Conservation (phyloP, 352 stramenopile genomes). For the Phytophthora sojae region DNA sequence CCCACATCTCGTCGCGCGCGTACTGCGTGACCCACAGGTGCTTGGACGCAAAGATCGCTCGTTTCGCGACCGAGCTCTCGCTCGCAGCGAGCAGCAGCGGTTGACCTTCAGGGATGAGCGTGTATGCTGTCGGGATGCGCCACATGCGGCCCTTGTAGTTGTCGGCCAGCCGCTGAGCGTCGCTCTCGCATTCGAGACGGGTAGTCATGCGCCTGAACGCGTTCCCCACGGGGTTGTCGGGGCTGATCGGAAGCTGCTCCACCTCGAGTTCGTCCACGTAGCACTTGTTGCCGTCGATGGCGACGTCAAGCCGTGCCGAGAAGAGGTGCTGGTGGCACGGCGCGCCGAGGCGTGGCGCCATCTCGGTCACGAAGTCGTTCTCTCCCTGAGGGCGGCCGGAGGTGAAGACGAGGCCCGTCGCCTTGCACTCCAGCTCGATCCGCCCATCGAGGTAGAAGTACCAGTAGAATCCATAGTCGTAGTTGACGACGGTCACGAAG, state of each 20-base stretch:
- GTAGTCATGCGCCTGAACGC: conserved; percentile 27
- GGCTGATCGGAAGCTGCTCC: conserved; percentile 41
- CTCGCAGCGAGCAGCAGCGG: conserved; percentile 58
- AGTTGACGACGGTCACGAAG: no score
- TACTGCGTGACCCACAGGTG: conserved; percentile 81
- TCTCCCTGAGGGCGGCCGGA: conserved; percentile 63
- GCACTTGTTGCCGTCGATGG: conserved; percentile 63
- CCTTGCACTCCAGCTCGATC: conserved; percentile 81
- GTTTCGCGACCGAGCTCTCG: conserved; percentile 53
- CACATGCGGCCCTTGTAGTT: conserved; percentile 61
- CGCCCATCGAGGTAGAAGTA: conserved; percentile 69
- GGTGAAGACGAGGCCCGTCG: conserved; percentile 80
- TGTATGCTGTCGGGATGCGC: conserved; percentile 64
- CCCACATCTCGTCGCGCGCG: conserved; percentile 61
- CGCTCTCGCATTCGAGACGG: conserved; percentile 50
- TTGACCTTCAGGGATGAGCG: conserved; percentile 55
- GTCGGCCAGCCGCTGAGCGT: conserved; percentile 53
- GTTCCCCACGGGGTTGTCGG: conserved; percentile 64
- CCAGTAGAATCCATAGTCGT: no score
- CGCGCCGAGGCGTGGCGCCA: conserved; percentile 64
- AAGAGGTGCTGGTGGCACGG: conserved; percentile 86
- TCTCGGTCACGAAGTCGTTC: conserved; percentile 48
- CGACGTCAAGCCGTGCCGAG: conserved; percentile 75
- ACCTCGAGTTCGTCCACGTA: conserved; percentile 61
- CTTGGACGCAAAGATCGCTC: conserved; percentile 62